Percentiles rank a stretch among this genome's conserved stretches.
Evolutionary conservation across 768 basidiomycete species (phyloP).

Genomic region (Russula ochroleuca): DNA sequence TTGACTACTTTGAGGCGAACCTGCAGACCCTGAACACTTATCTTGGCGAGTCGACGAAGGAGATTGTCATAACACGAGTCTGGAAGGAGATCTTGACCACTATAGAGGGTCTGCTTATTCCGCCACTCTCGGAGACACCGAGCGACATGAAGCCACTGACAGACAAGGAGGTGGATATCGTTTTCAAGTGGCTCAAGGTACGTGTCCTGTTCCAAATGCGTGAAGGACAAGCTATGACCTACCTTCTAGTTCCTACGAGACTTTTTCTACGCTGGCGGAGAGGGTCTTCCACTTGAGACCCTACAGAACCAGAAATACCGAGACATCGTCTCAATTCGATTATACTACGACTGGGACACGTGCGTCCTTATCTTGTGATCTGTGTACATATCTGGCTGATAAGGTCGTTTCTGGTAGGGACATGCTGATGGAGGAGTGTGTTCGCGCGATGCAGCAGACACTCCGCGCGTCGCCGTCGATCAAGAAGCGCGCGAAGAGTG

Average conservation of each 20-base stretch:
- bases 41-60: slow-evolving; percentile 77
- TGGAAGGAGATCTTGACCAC: slow-evolving; percentile 94
- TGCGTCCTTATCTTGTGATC: slow-evolving; percentile 38
- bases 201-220: slow-evolving; percentile 16
- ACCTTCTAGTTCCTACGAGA: slow-evolving; percentile 75
- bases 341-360: slow-evolving; percentile 98
- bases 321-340: slow-evolving; percentile 80
- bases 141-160: slow-evolving; percentile 89
- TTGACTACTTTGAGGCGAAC: slow-evolving; percentile 96
- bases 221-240: slow-evolving; percentile 4
- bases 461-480: slow-evolving; percentile 68
- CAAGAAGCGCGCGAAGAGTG: slow-evolving; percentile 89
- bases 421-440: slow-evolving; percentile 89
- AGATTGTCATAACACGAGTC: slow-evolving; percentile 86
- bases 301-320: slow-evolving; percentile 95
- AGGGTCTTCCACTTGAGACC: slow-evolving; percentile 81
- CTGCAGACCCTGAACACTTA: slow-evolving; percentile 87
- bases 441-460: slow-evolving; percentile 89
- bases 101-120: slow-evolving; percentile 85
- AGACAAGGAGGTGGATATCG: slow-evolving; percentile 96
- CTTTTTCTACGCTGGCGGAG: slow-evolving; percentile 93
- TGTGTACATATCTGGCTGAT: slow-evolving; percentile 11
- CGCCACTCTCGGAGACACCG: slow-evolving; percentile 77
- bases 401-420: slow-evolving; percentile 46
- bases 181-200: slow-evolving; percentile 98